These are phyloP conservation scores for Amanita exitialis DNA, from an alignment of 768 basidiomycete species.

Conservation along the genomic window DNA sequence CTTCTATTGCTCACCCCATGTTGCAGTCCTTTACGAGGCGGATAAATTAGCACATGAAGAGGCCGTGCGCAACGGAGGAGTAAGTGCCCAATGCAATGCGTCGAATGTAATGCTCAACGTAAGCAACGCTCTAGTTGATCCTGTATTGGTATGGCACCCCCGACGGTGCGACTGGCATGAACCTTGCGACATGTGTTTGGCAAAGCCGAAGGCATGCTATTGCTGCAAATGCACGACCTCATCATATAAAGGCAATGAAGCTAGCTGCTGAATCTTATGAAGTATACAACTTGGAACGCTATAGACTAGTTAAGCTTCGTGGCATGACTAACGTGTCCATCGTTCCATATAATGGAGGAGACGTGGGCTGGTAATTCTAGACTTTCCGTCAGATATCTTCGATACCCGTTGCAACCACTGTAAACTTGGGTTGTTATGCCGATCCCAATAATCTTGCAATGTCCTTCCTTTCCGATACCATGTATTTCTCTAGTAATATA, in stretches of 20 bases:
- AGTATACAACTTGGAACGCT: slow-evolving; percentile 67
- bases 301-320: slow-evolving; percentile 54
- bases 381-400: neutral
- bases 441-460: neutral
- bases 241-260: slow-evolving; percentile 76
- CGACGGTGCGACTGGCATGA: slow-evolving; percentile 62
- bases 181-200: slow-evolving; percentile 96
- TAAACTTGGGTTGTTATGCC: neutral
- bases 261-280: slow-evolving; percentile 74
- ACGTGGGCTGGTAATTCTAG: slow-evolving; percentile 56
- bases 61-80: slow-evolving; percentile 79
- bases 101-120: too few relatives aligned
- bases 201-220: slow-evolving; percentile 78
- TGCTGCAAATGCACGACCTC: slow-evolving; percentile 68
- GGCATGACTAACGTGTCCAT: slow-evolving; percentile 52
- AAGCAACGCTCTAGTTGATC: slow-evolving; percentile 40
- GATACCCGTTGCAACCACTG: neutral
- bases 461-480: neutral
- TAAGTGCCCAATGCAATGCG: slow-evolving; percentile 25
- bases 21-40: slow-evolving; percentile 70
- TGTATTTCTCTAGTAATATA: too few relatives aligned
- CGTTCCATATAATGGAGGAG: slow-evolving; percentile 48
- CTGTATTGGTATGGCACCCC: slow-evolving; percentile 95
- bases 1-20: neutral
- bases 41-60: slow-evolving; percentile 89